Evolutionary conservation across 495 filamentous ascomycete genomes (phyloP), one percentile per base, ranked within the genome.

Genomic region (Aspergillus sclerotiicarbonarius): DNA sequence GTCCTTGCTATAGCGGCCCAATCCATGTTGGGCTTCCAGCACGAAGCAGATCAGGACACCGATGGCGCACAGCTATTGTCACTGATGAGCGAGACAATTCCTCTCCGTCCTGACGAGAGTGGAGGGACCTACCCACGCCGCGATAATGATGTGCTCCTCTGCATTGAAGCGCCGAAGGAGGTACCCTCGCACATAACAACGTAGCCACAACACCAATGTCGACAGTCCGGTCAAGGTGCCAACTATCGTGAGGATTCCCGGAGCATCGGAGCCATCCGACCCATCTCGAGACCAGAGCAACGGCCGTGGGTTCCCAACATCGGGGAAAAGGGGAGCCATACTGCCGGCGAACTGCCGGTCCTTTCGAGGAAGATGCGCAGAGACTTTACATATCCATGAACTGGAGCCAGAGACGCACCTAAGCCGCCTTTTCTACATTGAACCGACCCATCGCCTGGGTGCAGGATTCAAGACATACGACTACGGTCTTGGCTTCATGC

Each of bases 211-310:
- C 19, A 63, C 13, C 12, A 66, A 18, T 0, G 18, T 56, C 12
- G 64, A 54, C 8, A 62, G 25, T 0, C 58, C 64, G 8, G 64
- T 63, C 29, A 66, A 32, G 0, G 53, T n/a, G 1, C 54, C 65
- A 21, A 64, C 51, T 29, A 66, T 60, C n/a, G 60, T 52, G 3
- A 62, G 57, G 12, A 67, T 62, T 9, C 48, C 57, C n/a, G 62
- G 53, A 8, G 63, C 62, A 78, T 80, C 44, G n/a, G 54, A 49
- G 21, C 13, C 21, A 29, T 15, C n/a, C 18, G 20, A 13, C 46
- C 21, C 46, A 6, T 48, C 8, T 50, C 47, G 45, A 21, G 54
- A 9, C 47, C 45, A 10, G 53, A 32, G 48, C 6, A 37, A 56
- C n/a, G 25, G 18, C 12, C 29, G 16, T 37, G 52, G 33, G 33